Evolutionary conservation across 495 filamentous ascomycete species (phyloP).

Genomic region (Trichoderma virens): DNA sequence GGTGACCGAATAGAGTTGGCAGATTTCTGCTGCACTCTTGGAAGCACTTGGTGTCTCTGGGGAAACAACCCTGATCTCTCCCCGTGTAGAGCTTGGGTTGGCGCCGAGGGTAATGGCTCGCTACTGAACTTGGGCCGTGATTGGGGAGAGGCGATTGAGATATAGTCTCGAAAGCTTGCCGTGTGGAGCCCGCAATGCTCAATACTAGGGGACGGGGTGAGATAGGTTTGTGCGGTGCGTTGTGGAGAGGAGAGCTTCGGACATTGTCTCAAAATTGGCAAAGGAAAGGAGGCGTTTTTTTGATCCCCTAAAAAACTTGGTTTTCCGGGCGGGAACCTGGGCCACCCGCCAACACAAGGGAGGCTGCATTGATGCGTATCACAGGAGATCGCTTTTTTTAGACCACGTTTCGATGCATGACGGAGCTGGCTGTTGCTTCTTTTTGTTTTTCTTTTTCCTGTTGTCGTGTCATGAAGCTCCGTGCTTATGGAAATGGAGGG

Average conservation of each 20-base stretch:
- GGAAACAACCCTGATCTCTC: not conserved
- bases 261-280: constrained; percentile 4
- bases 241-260: constrained; percentile 1
- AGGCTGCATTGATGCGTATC: constrained; percentile 13
- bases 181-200: not conserved
- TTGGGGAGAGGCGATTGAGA: not conserved
- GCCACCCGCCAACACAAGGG: constrained; percentile 1
- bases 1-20: constrained; percentile 8
- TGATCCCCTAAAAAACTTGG: not conserved
- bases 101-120: constrained; percentile 5
- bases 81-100: not conserved
- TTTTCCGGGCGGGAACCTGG: not conserved
- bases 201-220: not conserved
- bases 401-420: constrained; percentile 41
- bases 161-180: not conserved
- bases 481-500: not conserved
- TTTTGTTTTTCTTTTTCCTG: constrained; percentile 16
- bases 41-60: not conserved
- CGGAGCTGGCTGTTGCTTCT: constrained; percentile 31
- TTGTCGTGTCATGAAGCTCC: constrained; percentile 1
- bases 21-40: not conserved
- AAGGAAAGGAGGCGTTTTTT: constrained; percentile 6
- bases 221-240: not conserved
- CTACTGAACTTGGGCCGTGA: not conserved
- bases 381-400: constrained; percentile 26